Evolutionary conservation across 1,284 basidiomycete species (phyloP), one percentile per base, ranked within the genome.

Genomic region (Cryptococcus amylolentus): DNA sequence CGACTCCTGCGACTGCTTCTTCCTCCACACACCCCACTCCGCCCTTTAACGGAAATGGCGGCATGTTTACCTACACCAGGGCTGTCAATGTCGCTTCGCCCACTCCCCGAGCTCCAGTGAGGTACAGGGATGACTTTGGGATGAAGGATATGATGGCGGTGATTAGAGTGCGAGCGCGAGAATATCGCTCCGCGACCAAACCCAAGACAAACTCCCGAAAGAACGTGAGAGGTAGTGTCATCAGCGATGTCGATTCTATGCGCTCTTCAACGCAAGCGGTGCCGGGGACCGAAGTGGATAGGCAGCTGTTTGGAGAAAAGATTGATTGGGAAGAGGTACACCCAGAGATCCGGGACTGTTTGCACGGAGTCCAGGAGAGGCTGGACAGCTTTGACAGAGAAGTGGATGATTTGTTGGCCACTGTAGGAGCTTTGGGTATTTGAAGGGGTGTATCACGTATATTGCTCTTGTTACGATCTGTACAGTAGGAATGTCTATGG

Each of bases 121-220:
- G 88, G 44, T 84, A 87, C 26, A 83, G 83, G 61, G 86, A 91
- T 67, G 89, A 93, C 72, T 93, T 92, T 75, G 91, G 91, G 1
- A 78, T 92, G 41, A 79, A 84, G 13, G 81, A 85, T 54, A 89
- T 94, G 86, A 82, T 92, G 80, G 85, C 88, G 10, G 81, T 93
- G 49, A 90, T 94, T 56, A 84, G 89, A 67, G 82, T 84, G 39
- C 81, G 83, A 37, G 86, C 84, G 37, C 71, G 79, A 43, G 73
- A 79, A 56, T 64, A 65, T 59, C 66, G 56, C 35, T 61, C 52
- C 37, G n/a, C 14, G 56, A 13, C 23, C 38, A 42, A 43, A 12
- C 28, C 35, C 9, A 23, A 26, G n/a, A 16, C 14, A 13, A 27
- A 23, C 23, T 23, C 23, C 23, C 23, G 23, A 23, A 23, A 31